phyloP scores from a whole-genome alignment of 169 alveolate species.

The Plasmodium fragile region DNA sequence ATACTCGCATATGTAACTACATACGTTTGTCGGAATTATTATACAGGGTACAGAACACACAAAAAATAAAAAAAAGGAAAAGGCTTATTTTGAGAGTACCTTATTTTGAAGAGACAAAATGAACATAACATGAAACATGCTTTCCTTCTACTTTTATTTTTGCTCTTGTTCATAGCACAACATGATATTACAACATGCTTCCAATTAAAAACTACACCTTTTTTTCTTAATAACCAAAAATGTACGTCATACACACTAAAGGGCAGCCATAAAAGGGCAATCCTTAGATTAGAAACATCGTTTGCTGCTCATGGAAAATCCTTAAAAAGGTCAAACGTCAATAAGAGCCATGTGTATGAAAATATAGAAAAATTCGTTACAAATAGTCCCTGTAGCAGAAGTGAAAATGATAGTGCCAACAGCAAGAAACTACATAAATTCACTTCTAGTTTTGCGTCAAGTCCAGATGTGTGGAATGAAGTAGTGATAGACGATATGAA shows the following conservation, averaged over 20 bases:
- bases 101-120: conserved; percentile 34
- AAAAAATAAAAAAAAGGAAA: conserved; percentile 18
- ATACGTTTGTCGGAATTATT: background rate
- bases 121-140: conserved; percentile 72
- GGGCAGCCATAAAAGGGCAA: conserved; percentile 6
- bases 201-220: conserved; percentile 42
- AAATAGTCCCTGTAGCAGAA: conserved; percentile 10
- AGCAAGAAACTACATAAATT: conserved; percentile 4
- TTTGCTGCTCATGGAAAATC: background rate
- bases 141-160: conserved; percentile 20
- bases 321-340: conserved; percentile 18
- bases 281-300: conserved; percentile 40
- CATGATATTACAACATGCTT: conserved; percentile 36
- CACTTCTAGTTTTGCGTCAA: conserved; percentile 19
- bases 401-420: conserved; percentile 22
- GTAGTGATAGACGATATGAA: conserved; percentile 28
- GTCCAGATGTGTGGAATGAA: conserved; percentile 46
- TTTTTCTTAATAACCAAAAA: conserved; percentile 16
- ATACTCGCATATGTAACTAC: background rate
- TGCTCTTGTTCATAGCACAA: conserved; percentile 9
- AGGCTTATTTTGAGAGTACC: conserved; percentile 9
- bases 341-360: conserved; percentile 45
- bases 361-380: conserved; percentile 22
- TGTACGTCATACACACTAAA: conserved; percentile 11
- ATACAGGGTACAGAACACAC: conserved; percentile 10